These are phyloP conservation scores for Boletus patriciae DNA, from an alignment of 768 basidiomycete species.

Conservation along the genomic window DNA sequence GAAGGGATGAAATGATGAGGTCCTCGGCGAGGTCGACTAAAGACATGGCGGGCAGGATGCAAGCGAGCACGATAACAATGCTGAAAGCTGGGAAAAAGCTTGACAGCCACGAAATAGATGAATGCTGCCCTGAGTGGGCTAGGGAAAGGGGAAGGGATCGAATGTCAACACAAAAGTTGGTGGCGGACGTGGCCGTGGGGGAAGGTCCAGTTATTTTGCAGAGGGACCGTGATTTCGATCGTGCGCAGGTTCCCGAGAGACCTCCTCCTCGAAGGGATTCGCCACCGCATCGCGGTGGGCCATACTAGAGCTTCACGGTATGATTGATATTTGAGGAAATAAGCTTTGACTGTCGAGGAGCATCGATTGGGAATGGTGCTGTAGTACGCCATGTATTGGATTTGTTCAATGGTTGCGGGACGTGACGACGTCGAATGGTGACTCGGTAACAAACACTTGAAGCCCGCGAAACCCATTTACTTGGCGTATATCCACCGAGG, in stretches of 20 bases:
- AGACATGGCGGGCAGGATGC: too few relatives aligned
- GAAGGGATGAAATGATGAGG: too few relatives aligned
- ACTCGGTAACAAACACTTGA: too few relatives aligned
- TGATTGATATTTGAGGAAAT: constrained; percentile 24
- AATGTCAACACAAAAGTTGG: constrained; percentile 11
- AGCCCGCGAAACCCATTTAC: too few relatives aligned
- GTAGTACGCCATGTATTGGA: neutral
- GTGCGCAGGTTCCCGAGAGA: constrained; percentile 44
- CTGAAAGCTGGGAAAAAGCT: too few relatives aligned
- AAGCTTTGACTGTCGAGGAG: neutral
- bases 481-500: neutral
- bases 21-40: too few relatives aligned
- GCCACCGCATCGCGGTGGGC: too few relatives aligned
- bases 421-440: too few relatives aligned
- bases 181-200: constrained; percentile 45
- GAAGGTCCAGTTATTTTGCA: constrained; percentile 35
- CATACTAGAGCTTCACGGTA: constrained; percentile 34
- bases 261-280: constrained; percentile 51
- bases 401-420: neutral
- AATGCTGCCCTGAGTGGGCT: too few relatives aligned
- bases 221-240: constrained; percentile 38
- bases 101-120: neutral
- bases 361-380: neutral
- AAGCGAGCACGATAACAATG: too few relatives aligned
- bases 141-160: too few relatives aligned